Evolutionary conservation across 345 rosid species (phyloP).

Genomic region (Salix dunnii): DNA sequence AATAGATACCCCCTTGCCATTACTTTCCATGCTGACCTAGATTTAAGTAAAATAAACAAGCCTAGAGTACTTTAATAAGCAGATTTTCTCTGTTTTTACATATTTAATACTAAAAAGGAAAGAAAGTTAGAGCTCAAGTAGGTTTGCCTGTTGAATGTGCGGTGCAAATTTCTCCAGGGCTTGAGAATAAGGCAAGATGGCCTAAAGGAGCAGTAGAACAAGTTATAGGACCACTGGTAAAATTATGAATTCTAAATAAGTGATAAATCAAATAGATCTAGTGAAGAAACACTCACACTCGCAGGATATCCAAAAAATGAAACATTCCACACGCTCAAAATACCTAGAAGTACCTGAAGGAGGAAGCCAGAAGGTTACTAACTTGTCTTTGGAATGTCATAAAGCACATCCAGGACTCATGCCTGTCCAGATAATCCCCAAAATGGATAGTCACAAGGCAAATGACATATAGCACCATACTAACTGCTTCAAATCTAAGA

Average conservation of each 20-base stretch:
- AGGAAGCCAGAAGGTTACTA: neutral
- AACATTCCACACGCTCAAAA: constrained; percentile 91
- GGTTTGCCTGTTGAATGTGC: constrained; percentile 84
- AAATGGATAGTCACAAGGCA: neutral
- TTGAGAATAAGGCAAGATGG: constrained; percentile 92
- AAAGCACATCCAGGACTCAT: neutral
- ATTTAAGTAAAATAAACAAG: constrained; percentile 18
- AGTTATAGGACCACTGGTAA: constrained; percentile 6
- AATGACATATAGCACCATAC: neutral
- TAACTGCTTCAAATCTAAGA: neutral
- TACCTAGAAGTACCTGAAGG: constrained; percentile 78
- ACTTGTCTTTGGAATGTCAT: neutral
- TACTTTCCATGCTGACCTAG: constrained; percentile 99
- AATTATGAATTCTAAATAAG: constrained; percentile 6
- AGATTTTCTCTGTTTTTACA: neutral
- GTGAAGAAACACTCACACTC: constrained; percentile 48
- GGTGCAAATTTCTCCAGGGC: constrained; percentile 96
- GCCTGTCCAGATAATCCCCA: neutral
- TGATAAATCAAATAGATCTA: constrained; percentile 8
- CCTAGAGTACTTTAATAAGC: neutral
- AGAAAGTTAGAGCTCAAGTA: neutral
- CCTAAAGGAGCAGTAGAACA: constrained; percentile 45
- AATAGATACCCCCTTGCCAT: constrained; percentile 96
- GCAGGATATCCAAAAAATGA: constrained; percentile 93
- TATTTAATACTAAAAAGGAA: neutral